These are phyloP conservation scores for Scheffersomyces quercinus DNA, from an alignment of 1,139 yeast species.

Conservation along the genomic window DNA sequence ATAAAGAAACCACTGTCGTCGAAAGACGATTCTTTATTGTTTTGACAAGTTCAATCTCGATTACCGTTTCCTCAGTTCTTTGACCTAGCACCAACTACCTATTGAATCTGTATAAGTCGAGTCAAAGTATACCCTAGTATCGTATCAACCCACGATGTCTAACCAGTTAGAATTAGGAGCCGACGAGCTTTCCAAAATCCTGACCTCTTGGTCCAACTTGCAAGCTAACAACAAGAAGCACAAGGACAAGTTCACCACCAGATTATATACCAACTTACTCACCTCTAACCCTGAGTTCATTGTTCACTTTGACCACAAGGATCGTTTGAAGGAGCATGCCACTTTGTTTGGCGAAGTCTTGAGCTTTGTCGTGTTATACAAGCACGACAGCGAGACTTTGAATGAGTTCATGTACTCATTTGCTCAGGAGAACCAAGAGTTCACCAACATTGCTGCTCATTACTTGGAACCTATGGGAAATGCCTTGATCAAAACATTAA, in stretches of 20 bases:
- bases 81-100: too few species aligned
- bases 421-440: slow-evolving; percentile 31
- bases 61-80: too few species aligned
- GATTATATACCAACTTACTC: slow-evolving; percentile 37
- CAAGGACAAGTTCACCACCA: slow-evolving; percentile 28
- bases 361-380: slow-evolving; percentile 31
- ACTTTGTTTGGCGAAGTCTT: slow-evolving; percentile 39
- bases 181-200: slow-evolving; percentile 17
- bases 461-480: slow-evolving; percentile 49
- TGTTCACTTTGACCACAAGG: slow-evolving; percentile 24
- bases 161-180: slow-evolving; percentile 5
- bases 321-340: slow-evolving; percentile 31
- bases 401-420: slow-evolving; percentile 38
- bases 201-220: slow-evolving; percentile 35
- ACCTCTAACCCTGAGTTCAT: slow-evolving; percentile 30
- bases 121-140: too few species aligned
- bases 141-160: slow-evolving; percentile 2
- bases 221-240: slow-evolving; percentile 30
- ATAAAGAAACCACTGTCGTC: too few species aligned
- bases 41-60: too few species aligned
- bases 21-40: too few species aligned
- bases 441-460: slow-evolving; percentile 24
- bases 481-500: slow-evolving; percentile 40
- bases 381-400: slow-evolving; percentile 29
- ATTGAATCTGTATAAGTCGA: too few species aligned